Evolutionary conservation across 345 rosid species (phyloP).

Genomic region (Citrus sinensis): DNA sequence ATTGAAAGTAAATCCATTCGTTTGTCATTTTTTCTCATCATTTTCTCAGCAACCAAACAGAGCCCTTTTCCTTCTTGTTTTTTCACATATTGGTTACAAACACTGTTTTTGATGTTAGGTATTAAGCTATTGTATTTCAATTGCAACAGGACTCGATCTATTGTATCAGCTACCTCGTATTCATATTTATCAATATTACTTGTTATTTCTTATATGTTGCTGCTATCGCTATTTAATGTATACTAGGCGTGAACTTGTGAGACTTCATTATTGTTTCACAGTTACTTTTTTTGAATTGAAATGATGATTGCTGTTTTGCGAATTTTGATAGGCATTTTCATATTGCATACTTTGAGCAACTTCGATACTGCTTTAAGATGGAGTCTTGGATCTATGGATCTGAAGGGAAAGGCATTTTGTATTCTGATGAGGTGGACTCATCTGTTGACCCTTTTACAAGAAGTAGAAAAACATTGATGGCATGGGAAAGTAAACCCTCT

Average conservation of each 20-base stretch:
- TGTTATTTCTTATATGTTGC: background rate
- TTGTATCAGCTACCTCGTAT: background rate
- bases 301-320: background rate
- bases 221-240: background rate
- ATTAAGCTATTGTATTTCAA: background rate
- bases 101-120: background rate
- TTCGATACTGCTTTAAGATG: slow-evolving; percentile 24
- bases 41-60: background rate
- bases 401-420: slow-evolving; percentile 37
- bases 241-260: background rate
- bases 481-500: slow-evolving; percentile 36
- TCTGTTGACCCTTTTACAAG: slow-evolving; percentile 37
- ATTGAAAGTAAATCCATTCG: background rate
- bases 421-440: slow-evolving; percentile 37
- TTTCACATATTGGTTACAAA: background rate
- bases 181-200: background rate
- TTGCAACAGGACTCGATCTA: background rate
- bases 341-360: slow-evolving; percentile 12
- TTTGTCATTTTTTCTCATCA: background rate
- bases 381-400: slow-evolving; percentile 50
- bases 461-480: slow-evolving; percentile 29
- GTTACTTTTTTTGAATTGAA: background rate
- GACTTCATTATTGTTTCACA: background rate
- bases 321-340: background rate
- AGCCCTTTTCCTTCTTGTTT: background rate